Base-by-base conservation (phyloP, 2,329 filamentous ascomycete species). In the Arachnopeziza araneosa region DNA sequence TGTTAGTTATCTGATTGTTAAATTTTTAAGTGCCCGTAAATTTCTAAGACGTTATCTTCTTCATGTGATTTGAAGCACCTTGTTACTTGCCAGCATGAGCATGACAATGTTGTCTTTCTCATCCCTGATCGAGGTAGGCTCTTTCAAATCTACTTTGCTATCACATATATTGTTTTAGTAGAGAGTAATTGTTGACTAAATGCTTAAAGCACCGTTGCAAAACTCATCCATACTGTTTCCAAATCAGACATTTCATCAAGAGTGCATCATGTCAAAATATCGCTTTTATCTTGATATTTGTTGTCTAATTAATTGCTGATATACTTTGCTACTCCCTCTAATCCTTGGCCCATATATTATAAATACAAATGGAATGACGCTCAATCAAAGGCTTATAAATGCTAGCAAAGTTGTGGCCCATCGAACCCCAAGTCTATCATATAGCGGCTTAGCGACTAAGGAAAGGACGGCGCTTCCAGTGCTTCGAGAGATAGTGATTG, bases 391-490 rank as follows among this genome's bases (percentile, higher is more conserved):
- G 9, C 77, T 74, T 54, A 82, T 70, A 59, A 80, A 79, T 0
- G 77, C 80, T 22, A 82, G 65, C 53, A 82, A 62, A 1, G 76
- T 76, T 57, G 75, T 79, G 0, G 78, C 79, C 79, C 79, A 81
- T 1, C 75, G 75, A 48, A 74, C 64, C 1, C 75, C 77, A 7
- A 77, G 64, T 9, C 50, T 65, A 1, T 60, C 65, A 61, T 80
- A 82, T 70, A 82, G 69, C 19, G 64, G 61, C 7, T 77, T 75
- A 2, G 76, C 79, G 52, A 80, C 80, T 1, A 83, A 72, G 12
- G 80, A 80, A 60, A 82, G 76, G 1, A 75, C 75, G 30, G 81
- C 79, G 7, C 77, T 78, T 1, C 76, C 77, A 21, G 81, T 64
- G 50, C 74, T 78, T 17, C 77, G 71, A 2, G 73, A 71, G 2